Evolutionary conservation across 345 rosid species (phyloP).

Genomic region (Hypericum androsaemum): DNA sequence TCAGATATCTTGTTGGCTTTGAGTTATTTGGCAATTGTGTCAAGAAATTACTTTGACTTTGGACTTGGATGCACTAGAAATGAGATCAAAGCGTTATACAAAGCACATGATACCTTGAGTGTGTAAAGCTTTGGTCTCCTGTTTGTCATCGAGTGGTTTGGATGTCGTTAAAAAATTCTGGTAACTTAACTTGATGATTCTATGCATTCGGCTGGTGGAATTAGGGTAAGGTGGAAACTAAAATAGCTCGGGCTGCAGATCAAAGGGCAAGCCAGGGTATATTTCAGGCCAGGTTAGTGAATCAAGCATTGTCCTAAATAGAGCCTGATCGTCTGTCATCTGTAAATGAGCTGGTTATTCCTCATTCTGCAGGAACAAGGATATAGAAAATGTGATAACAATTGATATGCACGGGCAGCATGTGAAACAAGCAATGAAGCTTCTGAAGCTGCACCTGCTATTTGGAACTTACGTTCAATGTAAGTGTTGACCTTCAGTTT

Average conservation of each 20-base stretch:
- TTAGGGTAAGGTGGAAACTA: constrained; percentile 51
- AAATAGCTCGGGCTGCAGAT: constrained; percentile 63
- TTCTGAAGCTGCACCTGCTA: constrained; percentile 66
- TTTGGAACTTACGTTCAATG: constrained; percentile 56
- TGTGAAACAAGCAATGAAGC: constrained; percentile 74
- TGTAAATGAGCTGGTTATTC: constrained; percentile 14
- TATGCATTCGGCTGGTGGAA: constrained; percentile 1
- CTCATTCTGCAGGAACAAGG: constrained; percentile 58
- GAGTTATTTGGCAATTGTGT: too few relatives aligned
- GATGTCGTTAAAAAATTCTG: constrained; percentile 1
- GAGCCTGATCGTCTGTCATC: background rate
- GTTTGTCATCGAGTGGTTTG: background rate
- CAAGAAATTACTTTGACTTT: too few relatives aligned
- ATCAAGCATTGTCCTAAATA: background rate
- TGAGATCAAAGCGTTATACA: too few relatives aligned
- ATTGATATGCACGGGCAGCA: constrained; percentile 97
- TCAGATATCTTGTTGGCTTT: too few relatives aligned
- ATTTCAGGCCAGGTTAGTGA: constrained; percentile 70
- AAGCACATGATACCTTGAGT: too few relatives aligned
- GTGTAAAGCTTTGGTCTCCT: background rate
- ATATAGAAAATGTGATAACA: constrained; percentile 64
- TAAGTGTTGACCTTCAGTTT: constrained; percentile 28
- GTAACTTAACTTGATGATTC: background rate
- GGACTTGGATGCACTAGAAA: too few relatives aligned
- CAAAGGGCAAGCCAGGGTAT: constrained; percentile 80